These are phyloP conservation scores for Syzygium jambos DNA, from an alignment of 345 rosid genomes.

Conservation along the genomic window DNA sequence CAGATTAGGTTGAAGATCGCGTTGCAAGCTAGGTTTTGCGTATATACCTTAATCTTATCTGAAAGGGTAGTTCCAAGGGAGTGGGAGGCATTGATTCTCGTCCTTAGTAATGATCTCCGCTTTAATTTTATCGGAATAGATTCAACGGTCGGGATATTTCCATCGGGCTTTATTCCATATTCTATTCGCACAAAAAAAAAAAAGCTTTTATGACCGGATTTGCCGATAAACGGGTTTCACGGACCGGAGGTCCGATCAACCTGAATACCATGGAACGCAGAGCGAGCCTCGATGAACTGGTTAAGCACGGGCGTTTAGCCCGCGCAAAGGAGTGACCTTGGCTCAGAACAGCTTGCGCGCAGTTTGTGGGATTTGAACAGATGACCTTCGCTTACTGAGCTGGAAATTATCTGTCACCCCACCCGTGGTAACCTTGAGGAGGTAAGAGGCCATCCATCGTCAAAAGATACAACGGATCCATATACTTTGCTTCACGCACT, in stretches of 20 bases:
- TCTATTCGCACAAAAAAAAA: too few species aligned
- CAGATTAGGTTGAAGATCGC: too few species aligned
- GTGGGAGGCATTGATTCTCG: neutral
- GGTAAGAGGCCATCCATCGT: too few species aligned
- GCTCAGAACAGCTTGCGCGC: rapidly evolving
- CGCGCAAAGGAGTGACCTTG: neutral
- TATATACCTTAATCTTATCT: neutral
- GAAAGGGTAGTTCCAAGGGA: neutral
- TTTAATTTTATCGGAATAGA: neutral
- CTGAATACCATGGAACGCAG: neutral
- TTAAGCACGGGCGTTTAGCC: neutral
- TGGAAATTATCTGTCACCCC: too few species aligned
- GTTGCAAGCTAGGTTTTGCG: neutral
- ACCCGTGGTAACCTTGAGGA: too few species aligned
- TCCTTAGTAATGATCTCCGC: neutral
- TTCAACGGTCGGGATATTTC: neutral
- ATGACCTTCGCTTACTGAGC: neutral
- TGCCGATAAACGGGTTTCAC: neutral
- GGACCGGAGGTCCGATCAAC: neutral
- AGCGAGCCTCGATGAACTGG: neutral
- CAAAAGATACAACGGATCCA: neutral
- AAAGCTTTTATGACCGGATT: neutral
- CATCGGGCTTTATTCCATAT: too few species aligned
- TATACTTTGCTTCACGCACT: neutral
- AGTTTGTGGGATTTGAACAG: neutral